Conservation (phyloP, 1,284 basidiomycete species). For the Cystobasidium pallidum region DNA sequence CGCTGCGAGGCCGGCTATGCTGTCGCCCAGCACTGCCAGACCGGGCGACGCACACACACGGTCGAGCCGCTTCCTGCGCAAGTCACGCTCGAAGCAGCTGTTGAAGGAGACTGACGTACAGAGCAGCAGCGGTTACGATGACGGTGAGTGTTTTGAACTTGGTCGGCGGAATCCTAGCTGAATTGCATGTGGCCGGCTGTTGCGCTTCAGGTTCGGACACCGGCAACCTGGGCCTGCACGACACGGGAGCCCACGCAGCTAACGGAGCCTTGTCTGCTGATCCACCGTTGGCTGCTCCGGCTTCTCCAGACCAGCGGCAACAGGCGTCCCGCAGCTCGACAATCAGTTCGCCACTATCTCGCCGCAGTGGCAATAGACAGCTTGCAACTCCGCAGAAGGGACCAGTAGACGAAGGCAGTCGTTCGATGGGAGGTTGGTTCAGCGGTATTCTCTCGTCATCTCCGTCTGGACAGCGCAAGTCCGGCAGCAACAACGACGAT, state of each 20-base stretch:
- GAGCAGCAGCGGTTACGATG: not conserved
- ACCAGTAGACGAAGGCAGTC: not conserved
- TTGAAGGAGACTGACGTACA: not conserved
- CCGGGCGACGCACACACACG: slow-evolving; percentile 7
- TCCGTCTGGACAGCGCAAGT: not conserved
- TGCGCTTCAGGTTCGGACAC: not conserved
- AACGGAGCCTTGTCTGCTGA: not conserved
- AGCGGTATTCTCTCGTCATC: slow-evolving; percentile 13
- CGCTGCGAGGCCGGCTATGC: not conserved
- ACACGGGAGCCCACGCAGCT: not conserved
- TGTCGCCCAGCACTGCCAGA: slow-evolving; percentile 8
- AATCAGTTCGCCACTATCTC: slow-evolving; percentile 18
- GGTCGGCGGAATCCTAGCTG: not conserved
- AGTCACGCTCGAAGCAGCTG: slow-evolving; percentile 21
- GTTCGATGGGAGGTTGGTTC: slow-evolving; percentile 8
- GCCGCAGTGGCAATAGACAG: slow-evolving; percentile 5
- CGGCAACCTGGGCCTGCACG: not conserved
- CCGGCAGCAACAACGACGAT: slow-evolving; percentile 7
- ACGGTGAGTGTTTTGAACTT: not conserved
- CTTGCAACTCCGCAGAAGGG: not conserved
- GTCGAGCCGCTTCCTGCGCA: slow-evolving; percentile 24
- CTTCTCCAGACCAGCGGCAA: not conserved
- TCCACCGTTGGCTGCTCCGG: not conserved
- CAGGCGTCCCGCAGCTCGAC: not conserved
- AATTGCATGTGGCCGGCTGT: not conserved